These are phyloP conservation scores for Thielaviopsis cerberus DNA, from an alignment of 2,329 filamentous ascomycete genomes.

Conservation along the genomic window DNA sequence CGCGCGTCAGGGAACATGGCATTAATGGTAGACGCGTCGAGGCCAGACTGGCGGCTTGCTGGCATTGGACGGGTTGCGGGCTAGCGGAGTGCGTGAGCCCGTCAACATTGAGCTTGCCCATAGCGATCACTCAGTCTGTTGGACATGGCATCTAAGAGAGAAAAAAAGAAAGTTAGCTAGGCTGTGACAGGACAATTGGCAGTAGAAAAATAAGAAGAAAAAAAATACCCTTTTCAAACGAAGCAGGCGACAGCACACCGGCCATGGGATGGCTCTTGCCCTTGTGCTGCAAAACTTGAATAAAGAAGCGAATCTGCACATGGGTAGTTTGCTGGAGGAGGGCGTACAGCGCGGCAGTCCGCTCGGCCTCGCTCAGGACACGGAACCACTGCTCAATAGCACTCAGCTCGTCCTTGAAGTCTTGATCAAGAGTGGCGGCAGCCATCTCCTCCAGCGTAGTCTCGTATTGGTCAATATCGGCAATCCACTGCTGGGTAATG, in stretches of 20 bases:
- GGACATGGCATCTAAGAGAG: conserved; percentile 73
- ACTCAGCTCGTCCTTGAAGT: conserved; percentile 97
- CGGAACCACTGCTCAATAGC: conserved; percentile 99
- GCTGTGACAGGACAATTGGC: not conserved
- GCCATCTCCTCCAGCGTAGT: conserved; percentile 99
- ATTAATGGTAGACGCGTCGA: conserved; percentile 85
- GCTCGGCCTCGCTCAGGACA: conserved; percentile 87
- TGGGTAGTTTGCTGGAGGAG: conserved; percentile 95
- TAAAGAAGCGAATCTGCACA: conserved; percentile 97
- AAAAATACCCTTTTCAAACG: conserved; percentile 78
- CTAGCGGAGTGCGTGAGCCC: conserved; percentile 68
- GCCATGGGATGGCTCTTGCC: conserved; percentile 96
- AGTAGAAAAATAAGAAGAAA: not conserved
- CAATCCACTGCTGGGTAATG: conserved; percentile 94
- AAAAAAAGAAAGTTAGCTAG: conserved; percentile 9
- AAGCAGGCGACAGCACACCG: conserved; percentile 79
- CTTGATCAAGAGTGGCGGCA: conserved; percentile 91
- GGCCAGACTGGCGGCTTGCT: conserved; percentile 78
- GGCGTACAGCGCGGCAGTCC: conserved; percentile 87
- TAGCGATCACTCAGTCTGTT: conserved; percentile 87
- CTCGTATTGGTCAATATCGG: conserved; percentile 97
- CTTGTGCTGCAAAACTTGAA: conserved; percentile 97
- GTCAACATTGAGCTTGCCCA: conserved; percentile 88
- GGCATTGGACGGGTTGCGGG: conserved; percentile 59
- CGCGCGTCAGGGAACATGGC: conserved; percentile 98